Evolutionary conservation across 768 basidiomycete genomes (phyloP).

Genomic region (Kwoniella newhampshirensis): DNA sequence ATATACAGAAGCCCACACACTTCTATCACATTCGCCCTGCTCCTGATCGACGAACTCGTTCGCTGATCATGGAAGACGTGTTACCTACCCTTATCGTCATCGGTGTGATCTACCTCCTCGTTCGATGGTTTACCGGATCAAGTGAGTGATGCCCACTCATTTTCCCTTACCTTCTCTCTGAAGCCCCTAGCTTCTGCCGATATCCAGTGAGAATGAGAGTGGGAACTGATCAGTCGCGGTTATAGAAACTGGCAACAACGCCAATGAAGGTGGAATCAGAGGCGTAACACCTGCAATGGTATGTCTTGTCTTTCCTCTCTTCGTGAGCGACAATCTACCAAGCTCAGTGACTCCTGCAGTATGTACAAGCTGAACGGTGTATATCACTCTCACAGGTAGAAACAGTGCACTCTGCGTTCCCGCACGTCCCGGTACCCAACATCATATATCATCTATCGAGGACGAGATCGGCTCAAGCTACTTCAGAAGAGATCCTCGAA

Average conservation of each 20-base stretch:
- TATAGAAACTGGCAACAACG: constrained; percentile 9
- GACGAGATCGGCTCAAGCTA: constrained; percentile 45
- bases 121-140: constrained; percentile 28
- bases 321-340: no score
- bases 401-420: constrained; percentile 47
- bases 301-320: constrained; percentile 8
- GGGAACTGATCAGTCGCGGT: not conserved
- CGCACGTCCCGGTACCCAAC: constrained; percentile 39
- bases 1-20: no score
- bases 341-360: not conserved
- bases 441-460: constrained; percentile 46
- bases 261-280: constrained; percentile 20
- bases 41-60: no score
- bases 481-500: constrained; percentile 50
- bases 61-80: constrained; percentile 34
- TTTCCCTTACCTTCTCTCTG: not conserved
- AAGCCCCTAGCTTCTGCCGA: not conserved
- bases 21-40: no score
- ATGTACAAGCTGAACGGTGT: not conserved
- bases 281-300: constrained; percentile 42
- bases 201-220: not conserved
- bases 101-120: constrained; percentile 28
- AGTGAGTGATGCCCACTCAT: constrained; percentile 21
- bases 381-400: constrained; percentile 31
- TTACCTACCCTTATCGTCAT: constrained; percentile 39